These are phyloP conservation scores for Alternaria sp. DNA, from an alignment of 2,329 filamentous ascomycete species.

Conservation along the genomic window DNA sequence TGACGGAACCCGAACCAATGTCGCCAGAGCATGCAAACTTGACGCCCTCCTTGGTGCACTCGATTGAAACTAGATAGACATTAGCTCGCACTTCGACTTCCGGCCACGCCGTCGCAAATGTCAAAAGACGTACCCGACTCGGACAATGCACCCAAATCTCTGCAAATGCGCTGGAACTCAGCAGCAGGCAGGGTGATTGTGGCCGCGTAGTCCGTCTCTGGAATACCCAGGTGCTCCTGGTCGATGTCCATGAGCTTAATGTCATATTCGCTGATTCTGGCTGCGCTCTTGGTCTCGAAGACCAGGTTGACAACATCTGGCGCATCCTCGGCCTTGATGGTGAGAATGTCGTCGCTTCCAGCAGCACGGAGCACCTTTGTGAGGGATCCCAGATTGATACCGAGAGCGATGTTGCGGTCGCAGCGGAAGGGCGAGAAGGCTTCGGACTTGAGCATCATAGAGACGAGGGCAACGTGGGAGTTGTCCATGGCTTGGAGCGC, in stretches of 20 bases:
- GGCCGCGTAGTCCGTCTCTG: constrained; percentile 97
- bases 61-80: constrained; percentile 77
- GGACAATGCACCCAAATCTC: constrained; percentile 88
- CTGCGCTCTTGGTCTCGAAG: constrained; percentile 89
- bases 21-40: constrained; percentile 94
- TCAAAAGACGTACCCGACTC: constrained; percentile 79
- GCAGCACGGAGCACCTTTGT: constrained; percentile 97
- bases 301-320: constrained; percentile 95
- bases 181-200: constrained; percentile 86
- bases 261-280: constrained; percentile 97
- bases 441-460: constrained; percentile 98
- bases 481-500: constrained; percentile 99
- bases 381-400: constrained; percentile 94
- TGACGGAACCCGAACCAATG: constrained; percentile 94
- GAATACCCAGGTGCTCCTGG: constrained; percentile 98
- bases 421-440: constrained; percentile 95
- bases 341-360: constrained; percentile 92
- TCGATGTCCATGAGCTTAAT: constrained; percentile 99
- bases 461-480: constrained; percentile 97
- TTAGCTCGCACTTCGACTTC: constrained; percentile 31
- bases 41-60: constrained; percentile 95
- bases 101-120: neutral
- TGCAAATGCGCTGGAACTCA: constrained; percentile 95
- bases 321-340: constrained; percentile 95
- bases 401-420: constrained; percentile 98